Evolutionary conservation across 192 early-diverging fungal species (phyloP).

Genomic region (Coemansia sp.): DNA sequence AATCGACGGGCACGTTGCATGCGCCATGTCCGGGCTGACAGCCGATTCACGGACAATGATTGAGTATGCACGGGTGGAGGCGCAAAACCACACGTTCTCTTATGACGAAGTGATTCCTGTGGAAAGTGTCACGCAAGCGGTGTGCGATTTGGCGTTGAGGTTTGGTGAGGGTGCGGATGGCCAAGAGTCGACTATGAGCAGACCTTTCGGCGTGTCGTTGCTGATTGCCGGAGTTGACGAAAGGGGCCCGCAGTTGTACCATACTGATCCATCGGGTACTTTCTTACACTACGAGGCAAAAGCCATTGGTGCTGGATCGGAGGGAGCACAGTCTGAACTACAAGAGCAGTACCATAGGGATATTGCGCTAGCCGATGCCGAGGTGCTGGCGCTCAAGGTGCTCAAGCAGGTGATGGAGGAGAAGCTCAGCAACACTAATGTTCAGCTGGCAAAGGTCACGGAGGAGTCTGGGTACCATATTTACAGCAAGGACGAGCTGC

Average conservation of each 20-base stretch:
- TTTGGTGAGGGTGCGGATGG: constrained; percentile 97
- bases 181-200: constrained; percentile 96
- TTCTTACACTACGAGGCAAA: constrained; percentile 95
- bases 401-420: constrained; percentile 99
- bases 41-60: constrained; percentile 98
- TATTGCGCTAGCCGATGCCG: constrained; percentile 83
- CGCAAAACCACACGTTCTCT: constrained; percentile 95
- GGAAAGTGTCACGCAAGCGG: constrained; percentile 94
- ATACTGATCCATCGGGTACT: constrained; percentile 98
- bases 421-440: constrained; percentile 94
- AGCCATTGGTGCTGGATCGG: constrained; percentile 98
- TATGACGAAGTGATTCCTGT: constrained; percentile 96
- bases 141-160: constrained; percentile 95
- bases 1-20: constrained; percentile 93
- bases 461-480: constrained; percentile 72
- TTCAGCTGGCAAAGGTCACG: constrained; percentile 91
- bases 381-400: constrained; percentile 88
- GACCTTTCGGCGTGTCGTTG: constrained; percentile 99
- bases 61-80: constrained; percentile 94
- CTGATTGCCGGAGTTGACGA: constrained; percentile 97
- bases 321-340: constrained; percentile 96
- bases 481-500: constrained; percentile 77
- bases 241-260: constrained; percentile 95
- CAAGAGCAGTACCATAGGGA: constrained; percentile 93
- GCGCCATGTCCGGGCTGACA: constrained; percentile 95